These are phyloP conservation scores for Aspergillus ellipticus DNA, from an alignment of 495 filamentous ascomycete species.

Conservation along the genomic window DNA sequence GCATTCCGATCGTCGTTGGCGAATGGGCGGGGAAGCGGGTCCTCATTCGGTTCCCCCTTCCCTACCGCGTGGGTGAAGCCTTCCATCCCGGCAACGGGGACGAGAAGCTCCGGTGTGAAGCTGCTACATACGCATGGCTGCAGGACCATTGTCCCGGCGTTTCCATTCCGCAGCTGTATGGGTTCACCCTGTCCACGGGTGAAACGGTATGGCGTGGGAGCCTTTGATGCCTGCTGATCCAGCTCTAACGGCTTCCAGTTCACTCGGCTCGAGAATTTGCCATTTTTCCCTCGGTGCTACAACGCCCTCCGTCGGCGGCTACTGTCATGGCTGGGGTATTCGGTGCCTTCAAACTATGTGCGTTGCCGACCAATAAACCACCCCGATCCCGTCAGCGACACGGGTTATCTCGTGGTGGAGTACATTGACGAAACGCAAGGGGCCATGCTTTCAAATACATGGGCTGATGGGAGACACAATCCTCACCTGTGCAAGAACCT, in stretches of 20 bases:
- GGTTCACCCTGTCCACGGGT: slow-evolving; percentile 31
- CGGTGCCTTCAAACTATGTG: no score
- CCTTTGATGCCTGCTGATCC: background rate
- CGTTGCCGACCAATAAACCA: no score
- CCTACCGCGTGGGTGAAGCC: slow-evolving; percentile 30
- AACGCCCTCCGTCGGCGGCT: slow-evolving; percentile 20
- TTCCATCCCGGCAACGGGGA: slow-evolving; percentile 27
- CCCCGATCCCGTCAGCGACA: no score
- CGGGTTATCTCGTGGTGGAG: slow-evolving; percentile 14
- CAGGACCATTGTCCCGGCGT: slow-evolving; percentile 29
- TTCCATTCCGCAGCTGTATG: slow-evolving; percentile 31
- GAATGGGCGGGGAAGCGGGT: slow-evolving; percentile 10
- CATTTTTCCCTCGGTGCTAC: slow-evolving; percentile 21
- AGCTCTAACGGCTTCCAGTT: no score
- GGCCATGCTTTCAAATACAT: slow-evolving; percentile 11
- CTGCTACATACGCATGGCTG: slow-evolving; percentile 28
- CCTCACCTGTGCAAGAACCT: no score
- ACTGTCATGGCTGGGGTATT: no score
- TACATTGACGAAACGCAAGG: slow-evolving; percentile 7
- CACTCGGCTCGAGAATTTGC: slow-evolving; percentile 22
- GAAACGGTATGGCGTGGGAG: slow-evolving; percentile 16
- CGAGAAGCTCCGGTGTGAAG: slow-evolving; percentile 32
- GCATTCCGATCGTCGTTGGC: slow-evolving; percentile 33
- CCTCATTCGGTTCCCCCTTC: slow-evolving; percentile 32
- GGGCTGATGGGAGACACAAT: no score